Evolutionary conservation across 164 flowering plant species (phyloP), one percentile per base, ranked within the genome.

Genomic region (Kalanchoe fedtschenkoi): DNA sequence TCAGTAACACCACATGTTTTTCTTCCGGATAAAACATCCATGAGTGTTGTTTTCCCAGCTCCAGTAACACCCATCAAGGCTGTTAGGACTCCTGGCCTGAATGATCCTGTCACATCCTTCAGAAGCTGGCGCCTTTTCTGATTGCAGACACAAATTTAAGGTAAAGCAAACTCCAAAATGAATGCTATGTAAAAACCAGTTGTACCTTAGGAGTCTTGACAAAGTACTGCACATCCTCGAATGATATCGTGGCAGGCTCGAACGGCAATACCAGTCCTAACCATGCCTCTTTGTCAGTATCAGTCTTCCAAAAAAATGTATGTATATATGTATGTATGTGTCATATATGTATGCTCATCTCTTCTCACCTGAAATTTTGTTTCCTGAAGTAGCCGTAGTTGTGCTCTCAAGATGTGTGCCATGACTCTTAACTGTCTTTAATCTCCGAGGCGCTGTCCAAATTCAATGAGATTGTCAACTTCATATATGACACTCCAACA

Each of bases 31-130:
- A 81, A 72, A 56, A 76, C 80, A 69, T 79, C 80, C 70, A 76
- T 66, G 16, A 79, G 69, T 6, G 82, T 76, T 60, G 80, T 76
- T 68, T 79, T 79, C 22, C 83, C 82, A 59, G 82, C 82, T 22
- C 82, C 82, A 62, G 77, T 78, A 8, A 65, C 76, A 22, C 79
- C 82, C 80, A 79, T 77, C 46, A 76, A 59, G 22, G 83, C 78
- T 57, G 78, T 75, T 38, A 79, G 78, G 47, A 79, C 43, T 46
- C 83, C 80, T 44, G 83, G 83, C 60, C 74, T 70, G 54, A 79
- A 74, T 24, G 77, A 69, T 8, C 83, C 83, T 15, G 77, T 77
- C 16, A 79, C 68, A 61, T 77, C 77, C 4, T 30, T 56, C 53
- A 79, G 80, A 15, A 79, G 76, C 16, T 75, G 80, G 4, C 75